These are phyloP conservation scores for Porcisia hertigi DNA, from an alignment of 208 protist species.

Conservation along the genomic window DNA sequence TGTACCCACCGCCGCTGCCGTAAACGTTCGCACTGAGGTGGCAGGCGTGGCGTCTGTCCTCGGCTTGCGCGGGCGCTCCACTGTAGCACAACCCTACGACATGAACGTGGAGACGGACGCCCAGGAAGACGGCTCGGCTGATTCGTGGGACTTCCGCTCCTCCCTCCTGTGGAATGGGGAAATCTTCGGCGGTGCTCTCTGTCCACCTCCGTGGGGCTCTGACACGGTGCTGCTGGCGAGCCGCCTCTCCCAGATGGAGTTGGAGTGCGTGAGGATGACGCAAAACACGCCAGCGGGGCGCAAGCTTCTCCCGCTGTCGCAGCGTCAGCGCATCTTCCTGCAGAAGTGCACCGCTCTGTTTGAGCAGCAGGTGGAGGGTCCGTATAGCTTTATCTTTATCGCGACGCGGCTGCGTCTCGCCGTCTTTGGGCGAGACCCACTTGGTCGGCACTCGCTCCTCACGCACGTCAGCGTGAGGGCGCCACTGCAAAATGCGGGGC, in stretches of 20 bases:
- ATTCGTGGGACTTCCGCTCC: slow-evolving; percentile 27
- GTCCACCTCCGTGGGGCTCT: slow-evolving; percentile 60
- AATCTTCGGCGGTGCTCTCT: slow-evolving; percentile 77
- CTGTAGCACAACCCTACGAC: slow-evolving; percentile 72
- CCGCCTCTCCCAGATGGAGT: slow-evolving; percentile 63
- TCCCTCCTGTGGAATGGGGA: slow-evolving; percentile 90
- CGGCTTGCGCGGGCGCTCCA: slow-evolving; percentile 52
- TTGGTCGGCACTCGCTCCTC: slow-evolving; percentile 88
- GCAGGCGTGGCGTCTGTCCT: slow-evolving; percentile 67
- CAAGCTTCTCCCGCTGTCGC: slow-evolving; percentile 21
- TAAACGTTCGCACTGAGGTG: slow-evolving; percentile 37
- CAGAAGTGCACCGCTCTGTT: slow-evolving; percentile 60
- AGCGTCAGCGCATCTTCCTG: slow-evolving; percentile 60
- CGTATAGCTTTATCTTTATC: slow-evolving; percentile 86
- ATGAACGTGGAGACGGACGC: slow-evolving; percentile 48
- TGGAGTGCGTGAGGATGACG: slow-evolving; percentile 27
- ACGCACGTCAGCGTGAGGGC: slow-evolving; percentile 40
- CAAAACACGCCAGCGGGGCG: neutral
- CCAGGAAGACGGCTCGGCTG: slow-evolving; percentile 30
- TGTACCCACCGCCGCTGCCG: neutral
- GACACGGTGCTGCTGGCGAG: slow-evolving; percentile 73
- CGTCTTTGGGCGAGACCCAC: slow-evolving; percentile 87
- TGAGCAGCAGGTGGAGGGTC: slow-evolving; percentile 75
- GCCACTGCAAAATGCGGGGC: neutral
- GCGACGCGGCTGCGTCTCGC: slow-evolving; percentile 57